These are phyloP conservation scores for Parascedosporium putredinis DNA, from an alignment of 2,329 filamentous ascomycete species.

Conservation along the genomic window DNA sequence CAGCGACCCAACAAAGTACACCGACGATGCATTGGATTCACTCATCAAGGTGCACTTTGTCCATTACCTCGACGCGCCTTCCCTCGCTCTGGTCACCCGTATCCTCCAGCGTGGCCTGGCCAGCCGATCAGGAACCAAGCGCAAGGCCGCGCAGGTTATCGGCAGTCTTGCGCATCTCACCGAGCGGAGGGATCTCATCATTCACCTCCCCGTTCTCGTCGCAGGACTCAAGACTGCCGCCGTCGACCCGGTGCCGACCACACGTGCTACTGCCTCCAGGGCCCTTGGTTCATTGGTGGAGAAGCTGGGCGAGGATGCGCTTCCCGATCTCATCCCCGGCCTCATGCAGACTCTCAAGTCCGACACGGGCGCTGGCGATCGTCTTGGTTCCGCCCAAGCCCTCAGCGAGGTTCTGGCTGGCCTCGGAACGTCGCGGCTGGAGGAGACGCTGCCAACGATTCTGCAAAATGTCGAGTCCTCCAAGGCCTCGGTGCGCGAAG, in stretches of 20 bases:
- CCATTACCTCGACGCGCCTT: conserved; percentile 96
- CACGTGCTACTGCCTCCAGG: conserved; percentile 89
- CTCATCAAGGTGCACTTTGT: conserved; percentile 98
- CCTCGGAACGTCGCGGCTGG: conserved; percentile 79
- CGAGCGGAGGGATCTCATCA: conserved; percentile 84
- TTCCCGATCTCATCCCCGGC: conserved; percentile 93
- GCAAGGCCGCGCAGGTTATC: conserved; percentile 95
- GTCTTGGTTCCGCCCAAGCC: conserved; percentile 90
- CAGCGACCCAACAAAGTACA: conserved; percentile 95
- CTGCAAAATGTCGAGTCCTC: conserved; percentile 89
- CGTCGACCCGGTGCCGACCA: conserved; percentile 93
- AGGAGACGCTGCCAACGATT: conserved; percentile 93
- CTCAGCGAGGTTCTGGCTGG: conserved; percentile 94
- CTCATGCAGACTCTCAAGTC: conserved; percentile 97
- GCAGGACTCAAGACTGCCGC: conserved; percentile 80
- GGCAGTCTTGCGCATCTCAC: conserved; percentile 95
- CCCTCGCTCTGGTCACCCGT: conserved; percentile 84
- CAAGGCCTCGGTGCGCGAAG: conserved; percentile 84
- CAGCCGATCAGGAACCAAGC: conserved; percentile 88
- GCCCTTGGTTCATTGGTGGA: conserved; percentile 94
- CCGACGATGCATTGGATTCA: conserved; percentile 83
- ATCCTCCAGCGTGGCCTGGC: conserved; percentile 87
- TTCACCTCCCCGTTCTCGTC: conserved; percentile 85
- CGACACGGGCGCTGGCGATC: conserved; percentile 90
- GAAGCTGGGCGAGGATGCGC: conserved; percentile 91